Percentiles rank a stretch among this genome's conserved stretches.
phyloP scores from a whole-genome alignment of 345 rosid species.

The Acer negundo region DNA sequence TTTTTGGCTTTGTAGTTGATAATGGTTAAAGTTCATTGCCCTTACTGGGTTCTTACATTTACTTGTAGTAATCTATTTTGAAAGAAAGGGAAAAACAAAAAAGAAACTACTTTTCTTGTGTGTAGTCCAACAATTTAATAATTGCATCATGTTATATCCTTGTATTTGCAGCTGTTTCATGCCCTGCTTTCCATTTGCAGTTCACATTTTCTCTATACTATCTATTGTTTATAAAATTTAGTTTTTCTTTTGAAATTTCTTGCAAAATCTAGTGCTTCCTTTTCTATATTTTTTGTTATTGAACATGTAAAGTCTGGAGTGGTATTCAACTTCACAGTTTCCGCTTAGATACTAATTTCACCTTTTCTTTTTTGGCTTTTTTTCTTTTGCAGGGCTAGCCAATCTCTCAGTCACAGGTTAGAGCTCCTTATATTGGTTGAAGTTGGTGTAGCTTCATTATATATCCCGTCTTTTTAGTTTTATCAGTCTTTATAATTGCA shows the following conservation, averaged over 20 bases:
- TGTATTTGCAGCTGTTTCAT: not conserved
- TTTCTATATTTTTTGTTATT: conserved; percentile 1
- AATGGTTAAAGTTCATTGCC: not conserved
- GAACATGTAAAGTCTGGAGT: not conserved
- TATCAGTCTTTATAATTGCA: not conserved
- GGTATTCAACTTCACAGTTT: not conserved
- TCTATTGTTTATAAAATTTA: not conserved
- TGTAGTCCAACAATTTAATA: not conserved
- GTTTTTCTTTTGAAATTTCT: conserved; percentile 1
- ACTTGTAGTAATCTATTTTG: not conserved
- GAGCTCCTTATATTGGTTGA: conserved; percentile 38
- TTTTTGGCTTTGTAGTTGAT: not conserved
- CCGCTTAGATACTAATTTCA: conserved; percentile 22
- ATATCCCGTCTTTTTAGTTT: not conserved
- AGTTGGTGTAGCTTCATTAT: conserved; percentile 9
- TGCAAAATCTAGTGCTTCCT: not conserved
- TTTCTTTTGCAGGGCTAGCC: conserved; percentile 64
- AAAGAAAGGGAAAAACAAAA: not conserved
- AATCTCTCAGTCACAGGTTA: conserved; percentile 86
- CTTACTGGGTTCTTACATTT: not conserved
- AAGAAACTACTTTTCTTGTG: not conserved
- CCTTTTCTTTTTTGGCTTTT: conserved; percentile 3
- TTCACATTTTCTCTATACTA: not conserved
- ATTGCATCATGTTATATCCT: not conserved
- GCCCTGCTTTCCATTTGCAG: not conserved